Evolutionary conservation across 352 stramenopile genomes (phyloP).

Genomic region (Albugo candida): DNA sequence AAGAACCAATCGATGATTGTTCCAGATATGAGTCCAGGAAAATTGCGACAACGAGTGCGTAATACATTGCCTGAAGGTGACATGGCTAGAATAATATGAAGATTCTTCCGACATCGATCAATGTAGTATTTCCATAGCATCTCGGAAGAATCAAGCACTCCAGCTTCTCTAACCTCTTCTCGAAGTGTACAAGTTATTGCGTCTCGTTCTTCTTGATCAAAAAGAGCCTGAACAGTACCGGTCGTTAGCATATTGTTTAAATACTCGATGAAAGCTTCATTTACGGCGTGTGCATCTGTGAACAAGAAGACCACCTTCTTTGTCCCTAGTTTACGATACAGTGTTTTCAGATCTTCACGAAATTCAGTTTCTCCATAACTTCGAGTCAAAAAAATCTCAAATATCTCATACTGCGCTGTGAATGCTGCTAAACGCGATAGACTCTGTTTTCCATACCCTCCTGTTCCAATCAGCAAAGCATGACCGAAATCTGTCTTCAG

Average conservation of each 20-base stretch:
- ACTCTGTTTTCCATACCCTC: conserved; percentile 88
- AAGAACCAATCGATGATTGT: conserved; percentile 96
- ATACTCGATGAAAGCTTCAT: conserved; percentile 93
- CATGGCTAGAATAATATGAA: conserved; percentile 91
- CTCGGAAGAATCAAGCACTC: conserved; percentile 83
- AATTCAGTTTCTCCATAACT: conserved; percentile 89
- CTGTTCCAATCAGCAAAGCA: conserved; percentile 85
- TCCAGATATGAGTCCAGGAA: conserved; percentile 84
- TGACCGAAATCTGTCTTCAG: conserved; percentile 84
- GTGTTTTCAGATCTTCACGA: conserved; percentile 84
- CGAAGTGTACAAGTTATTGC: conserved; percentile 60
- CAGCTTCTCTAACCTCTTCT: conserved; percentile 74
- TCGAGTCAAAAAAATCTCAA: conserved; percentile 86
- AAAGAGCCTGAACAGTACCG: conserved; percentile 84
- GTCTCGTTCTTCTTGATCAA: conserved; percentile 85
- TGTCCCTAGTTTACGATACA: conserved; percentile 80
- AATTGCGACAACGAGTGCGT: conserved; percentile 86
- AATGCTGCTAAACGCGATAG: conserved; percentile 83
- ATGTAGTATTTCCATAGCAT: conserved; percentile 91
- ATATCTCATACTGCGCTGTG: conserved; percentile 85
- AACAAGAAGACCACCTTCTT: conserved; percentile 89
- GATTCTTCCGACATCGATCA: conserved; percentile 82
- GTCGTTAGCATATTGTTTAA: conserved; percentile 96
- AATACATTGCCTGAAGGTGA: conserved; percentile 85
- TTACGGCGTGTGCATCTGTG: conserved; percentile 88